These are phyloP conservation scores for Eragrostis curvula DNA, from an alignment of 176 grass and related monocot genomes.

Conservation along the genomic window DNA sequence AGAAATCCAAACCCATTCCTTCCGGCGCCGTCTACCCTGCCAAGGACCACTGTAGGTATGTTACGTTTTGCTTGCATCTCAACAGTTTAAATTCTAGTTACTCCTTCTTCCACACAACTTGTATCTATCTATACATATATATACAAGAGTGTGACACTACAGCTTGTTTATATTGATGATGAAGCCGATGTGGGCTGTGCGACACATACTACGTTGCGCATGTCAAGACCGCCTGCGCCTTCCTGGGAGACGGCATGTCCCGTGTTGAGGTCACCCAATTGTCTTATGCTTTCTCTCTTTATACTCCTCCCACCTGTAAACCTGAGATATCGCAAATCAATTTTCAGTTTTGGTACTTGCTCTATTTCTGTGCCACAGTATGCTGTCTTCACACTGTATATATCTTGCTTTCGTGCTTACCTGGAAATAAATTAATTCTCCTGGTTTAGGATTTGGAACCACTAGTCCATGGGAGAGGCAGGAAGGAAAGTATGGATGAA, in stretches of 20 bases:
- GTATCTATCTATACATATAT: too few relatives aligned
- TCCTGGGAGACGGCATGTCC: slow-evolving; percentile 95
- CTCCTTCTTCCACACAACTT: not conserved
- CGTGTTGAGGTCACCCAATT: slow-evolving; percentile 68
- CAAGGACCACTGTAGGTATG: slow-evolving; percentile 93
- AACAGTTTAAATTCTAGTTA: not conserved
- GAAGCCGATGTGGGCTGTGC: slow-evolving; percentile 80
- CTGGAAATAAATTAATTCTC: not conserved
- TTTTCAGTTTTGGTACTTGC: not conserved
- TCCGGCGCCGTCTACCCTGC: slow-evolving; percentile 90
- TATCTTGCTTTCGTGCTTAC: not conserved
- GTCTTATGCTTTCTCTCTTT: not conserved
- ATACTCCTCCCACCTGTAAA: not conserved
- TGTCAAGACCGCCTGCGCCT: slow-evolving; percentile 84
- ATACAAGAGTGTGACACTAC: not conserved
- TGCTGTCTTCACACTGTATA: not conserved
- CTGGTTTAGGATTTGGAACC: slow-evolving; percentile 70
- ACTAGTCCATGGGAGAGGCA: slow-evolving; percentile 74
- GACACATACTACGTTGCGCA: slow-evolving; percentile 97
- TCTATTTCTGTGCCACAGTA: not conserved
- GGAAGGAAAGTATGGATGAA: slow-evolving; percentile 68
- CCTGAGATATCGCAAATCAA: not conserved
- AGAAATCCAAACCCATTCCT: slow-evolving; percentile 76
- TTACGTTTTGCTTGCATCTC: not conserved
- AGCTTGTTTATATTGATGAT: not conserved